Percentiles rank a stretch among this genome's conserved stretches.
Evolutionary conservation across 1,284 basidiomycete species (phyloP).

Genomic region (Golubevia sp.): DNA sequence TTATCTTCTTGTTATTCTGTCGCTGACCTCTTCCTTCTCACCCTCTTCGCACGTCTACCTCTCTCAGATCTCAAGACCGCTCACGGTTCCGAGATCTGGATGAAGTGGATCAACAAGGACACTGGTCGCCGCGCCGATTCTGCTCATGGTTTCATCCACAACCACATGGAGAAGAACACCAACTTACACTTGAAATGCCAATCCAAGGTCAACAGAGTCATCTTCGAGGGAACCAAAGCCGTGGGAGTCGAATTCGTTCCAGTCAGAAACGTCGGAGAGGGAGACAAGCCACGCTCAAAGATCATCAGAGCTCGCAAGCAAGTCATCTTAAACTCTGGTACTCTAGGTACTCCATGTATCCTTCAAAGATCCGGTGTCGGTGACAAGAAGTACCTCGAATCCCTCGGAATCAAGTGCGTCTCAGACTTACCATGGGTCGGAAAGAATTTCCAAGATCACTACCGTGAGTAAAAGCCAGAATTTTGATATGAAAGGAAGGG

Average conservation of each 20-base stretch:
- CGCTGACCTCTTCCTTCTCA: too few relatives aligned
- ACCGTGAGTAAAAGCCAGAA: too few relatives aligned
- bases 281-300: constrained; percentile 58
- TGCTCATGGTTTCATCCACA: constrained; percentile 63
- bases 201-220: constrained; percentile 71
- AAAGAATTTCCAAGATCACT: constrained; percentile 75
- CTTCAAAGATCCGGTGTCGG: constrained; percentile 75
- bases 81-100: constrained; percentile 75
- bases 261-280: constrained; percentile 69
- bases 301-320: constrained; percentile 56
- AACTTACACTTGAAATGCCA: constrained; percentile 72
- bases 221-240: constrained; percentile 74
- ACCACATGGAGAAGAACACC: constrained; percentile 62
- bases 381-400: constrained; percentile 66
- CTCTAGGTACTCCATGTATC: constrained; percentile 69
- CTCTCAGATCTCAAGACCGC: constrained; percentile 67
- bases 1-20: too few relatives aligned
- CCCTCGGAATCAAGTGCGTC: constrained; percentile 55
- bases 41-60: too few relatives aligned
- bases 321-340: constrained; percentile 69
- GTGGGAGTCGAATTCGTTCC: constrained; percentile 74
- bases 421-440: constrained; percentile 74
- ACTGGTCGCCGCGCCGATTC: constrained; percentile 74
- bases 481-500: background rate
- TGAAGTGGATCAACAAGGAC: constrained; percentile 75